A percentile compares a stretch with the other conserved stretches of the same genome.
These are phyloP conservation scores for Fonsecaea multimorphosa DNA, from an alignment of 2,329 filamentous ascomycete genomes.

Conservation along the genomic window DNA sequence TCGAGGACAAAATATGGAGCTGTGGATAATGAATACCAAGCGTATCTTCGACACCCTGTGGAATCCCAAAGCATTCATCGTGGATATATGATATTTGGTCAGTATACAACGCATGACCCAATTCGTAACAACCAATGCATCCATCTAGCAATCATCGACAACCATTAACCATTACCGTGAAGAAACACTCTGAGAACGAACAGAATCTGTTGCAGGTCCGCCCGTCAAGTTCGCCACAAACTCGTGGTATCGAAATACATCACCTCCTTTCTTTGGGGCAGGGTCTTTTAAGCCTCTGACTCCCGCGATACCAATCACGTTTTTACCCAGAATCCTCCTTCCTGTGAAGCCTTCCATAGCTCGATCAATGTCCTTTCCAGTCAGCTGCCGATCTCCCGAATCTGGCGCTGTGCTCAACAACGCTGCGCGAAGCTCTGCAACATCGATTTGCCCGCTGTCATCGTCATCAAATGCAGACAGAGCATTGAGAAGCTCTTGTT, in stretches of 20 bases:
- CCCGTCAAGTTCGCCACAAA: slow-evolving; percentile 77
- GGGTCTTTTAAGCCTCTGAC: slow-evolving; percentile 35
- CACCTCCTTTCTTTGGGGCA: slow-evolving; percentile 68
- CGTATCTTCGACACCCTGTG: not conserved
- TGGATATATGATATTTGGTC: not conserved
- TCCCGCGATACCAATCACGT: slow-evolving; percentile 37
- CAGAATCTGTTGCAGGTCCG: slow-evolving; percentile 43
- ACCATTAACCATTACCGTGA: slow-evolving; percentile 20
- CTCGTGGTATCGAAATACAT: slow-evolving; percentile 92
- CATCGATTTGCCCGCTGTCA: slow-evolving; percentile 89
- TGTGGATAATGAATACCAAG: not conserved
- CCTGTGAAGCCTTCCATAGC: slow-evolving; percentile 88
- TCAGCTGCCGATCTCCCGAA: slow-evolving; percentile 67
- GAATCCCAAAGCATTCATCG: not conserved
- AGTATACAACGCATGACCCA: not conserved
- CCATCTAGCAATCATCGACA: not conserved
- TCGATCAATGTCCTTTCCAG: slow-evolving; percentile 78
- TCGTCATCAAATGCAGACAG: slow-evolving; percentile 96
- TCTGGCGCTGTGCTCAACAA: slow-evolving; percentile 82
- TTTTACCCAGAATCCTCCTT: slow-evolving; percentile 77
- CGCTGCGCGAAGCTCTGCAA: slow-evolving; percentile 80
- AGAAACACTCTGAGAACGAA: slow-evolving; percentile 19
- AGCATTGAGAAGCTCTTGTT: slow-evolving; percentile 81
- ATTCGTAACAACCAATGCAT: not conserved
- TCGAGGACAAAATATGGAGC: not conserved